Percentiles rank a stretch among this genome's conserved stretches.
Evolutionary conservation across 768 basidiomycete genomes (phyloP).

Genomic region (Amanita exitialis): DNA sequence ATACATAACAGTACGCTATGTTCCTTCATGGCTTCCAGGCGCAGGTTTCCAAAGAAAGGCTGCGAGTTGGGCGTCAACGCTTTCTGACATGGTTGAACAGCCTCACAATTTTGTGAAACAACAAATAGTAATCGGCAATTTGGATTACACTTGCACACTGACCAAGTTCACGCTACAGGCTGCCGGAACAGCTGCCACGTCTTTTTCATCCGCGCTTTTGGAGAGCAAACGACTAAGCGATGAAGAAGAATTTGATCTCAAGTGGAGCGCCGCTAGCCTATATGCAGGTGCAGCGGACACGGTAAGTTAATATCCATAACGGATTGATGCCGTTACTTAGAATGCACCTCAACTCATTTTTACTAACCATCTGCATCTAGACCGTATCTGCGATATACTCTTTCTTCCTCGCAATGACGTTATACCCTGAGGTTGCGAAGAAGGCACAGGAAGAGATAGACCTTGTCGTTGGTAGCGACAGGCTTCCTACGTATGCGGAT

Average conservation of each 20-base stretch:
- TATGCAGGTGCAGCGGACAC: constrained; percentile 56
- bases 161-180: constrained; percentile 25
- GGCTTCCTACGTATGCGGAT: constrained; percentile 52
- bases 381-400: constrained; percentile 53
- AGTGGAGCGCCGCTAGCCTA: constrained; percentile 54
- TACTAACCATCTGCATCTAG: constrained; percentile 20
- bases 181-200: constrained; percentile 44
- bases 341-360: constrained; percentile 2
- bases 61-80: constrained; percentile 38
- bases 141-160: neutral
- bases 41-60: constrained; percentile 48
- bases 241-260: constrained; percentile 54
- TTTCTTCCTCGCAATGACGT: constrained; percentile 52
- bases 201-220: constrained; percentile 49
- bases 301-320: constrained; percentile 18
- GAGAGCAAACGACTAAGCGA: constrained; percentile 36
- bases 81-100: constrained; percentile 43
- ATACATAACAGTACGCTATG: constrained; percentile 35
- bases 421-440: constrained; percentile 43
- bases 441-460: constrained; percentile 61
- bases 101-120: constrained; percentile 52
- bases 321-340: neutral
- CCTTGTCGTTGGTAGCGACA: constrained; percentile 43
- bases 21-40: constrained; percentile 59
- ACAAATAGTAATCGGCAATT: constrained; percentile 35